Percentiles rank a stretch among this genome's conserved stretches.
Evolutionary conservation across 495 filamentous ascomycete species (phyloP).

Genomic region (Corynascus novoguineensis): DNA sequence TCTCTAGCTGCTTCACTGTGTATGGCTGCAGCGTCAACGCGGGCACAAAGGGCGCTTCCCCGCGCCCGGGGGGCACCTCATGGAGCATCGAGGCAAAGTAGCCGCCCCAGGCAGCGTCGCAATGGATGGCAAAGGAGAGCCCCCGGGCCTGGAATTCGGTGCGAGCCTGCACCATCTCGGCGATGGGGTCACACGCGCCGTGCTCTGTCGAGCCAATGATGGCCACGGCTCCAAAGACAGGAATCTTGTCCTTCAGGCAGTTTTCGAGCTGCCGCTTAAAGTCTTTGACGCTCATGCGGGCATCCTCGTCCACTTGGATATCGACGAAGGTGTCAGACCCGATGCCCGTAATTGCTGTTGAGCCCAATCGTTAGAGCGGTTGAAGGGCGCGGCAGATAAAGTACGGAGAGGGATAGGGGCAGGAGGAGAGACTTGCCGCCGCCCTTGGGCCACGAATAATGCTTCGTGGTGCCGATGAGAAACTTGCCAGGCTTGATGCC

Average conservation of each 20-base stretch:
- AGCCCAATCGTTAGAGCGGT: no score
- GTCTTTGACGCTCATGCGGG: constrained; percentile 32
- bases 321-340: constrained; percentile 38
- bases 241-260: constrained; percentile 25
- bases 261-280: constrained; percentile 31
- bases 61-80: constrained; percentile 16
- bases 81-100: constrained; percentile 45
- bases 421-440: constrained; percentile 25
- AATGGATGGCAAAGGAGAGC: constrained; percentile 41
- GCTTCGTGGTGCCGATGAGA: constrained; percentile 34
- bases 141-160: constrained; percentile 35
- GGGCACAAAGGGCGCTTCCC: constrained; percentile 30
- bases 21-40: constrained; percentile 27
- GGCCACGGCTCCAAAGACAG: constrained; percentile 30
- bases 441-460: constrained; percentile 49
- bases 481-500: constrained; percentile 31
- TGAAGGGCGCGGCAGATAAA: no score
- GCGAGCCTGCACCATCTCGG: constrained; percentile 35
- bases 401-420: no score
- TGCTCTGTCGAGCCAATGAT: constrained; percentile 33
- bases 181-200: constrained; percentile 40
- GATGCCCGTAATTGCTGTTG: constrained; percentile 39
- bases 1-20: constrained; percentile 36
- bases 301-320: constrained; percentile 35
- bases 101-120: constrained; percentile 48